These are phyloP conservation scores for Saturnispora silvae DNA, from an alignment of 805 yeast genomes.

Conservation along the genomic window DNA sequence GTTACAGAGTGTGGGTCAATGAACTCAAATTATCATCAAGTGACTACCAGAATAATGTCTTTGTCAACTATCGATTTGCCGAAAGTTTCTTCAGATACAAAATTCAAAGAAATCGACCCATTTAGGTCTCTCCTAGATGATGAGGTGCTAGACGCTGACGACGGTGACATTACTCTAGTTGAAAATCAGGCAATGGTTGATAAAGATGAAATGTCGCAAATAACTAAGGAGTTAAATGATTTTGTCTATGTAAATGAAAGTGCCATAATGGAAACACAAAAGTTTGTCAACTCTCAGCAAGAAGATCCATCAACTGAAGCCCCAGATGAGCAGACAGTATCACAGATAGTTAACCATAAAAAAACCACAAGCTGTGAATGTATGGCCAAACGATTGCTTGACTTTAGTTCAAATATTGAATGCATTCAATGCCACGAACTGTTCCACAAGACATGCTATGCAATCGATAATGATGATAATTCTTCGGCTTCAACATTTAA, in stretches of 20 bases:
- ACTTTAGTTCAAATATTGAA: conserved; percentile 11
- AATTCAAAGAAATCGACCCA: conserved; percentile 23
- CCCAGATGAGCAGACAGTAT: neutral
- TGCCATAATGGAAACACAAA: conserved; percentile 10
- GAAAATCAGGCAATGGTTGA: conserved; percentile 1
- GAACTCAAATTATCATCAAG: conserved; percentile 16
- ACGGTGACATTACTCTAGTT: neutral
- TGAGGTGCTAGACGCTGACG: neutral
- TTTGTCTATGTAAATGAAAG: conserved; percentile 5
- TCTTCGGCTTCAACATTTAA: conserved; percentile 6
- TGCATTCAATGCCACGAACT: conserved; percentile 14
- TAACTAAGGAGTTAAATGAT: conserved; percentile 16
- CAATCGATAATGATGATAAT: conserved; percentile 3
- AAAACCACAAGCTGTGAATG: conserved; percentile 15
- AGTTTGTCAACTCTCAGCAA: neutral
- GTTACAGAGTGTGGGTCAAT: conserved; percentile 18
- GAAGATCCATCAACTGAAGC: neutral
- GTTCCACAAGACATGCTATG: conserved; percentile 18
- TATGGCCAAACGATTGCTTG: conserved; percentile 8
- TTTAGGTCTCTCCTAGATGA: conserved; percentile 13
- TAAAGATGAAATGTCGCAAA: conserved; percentile 15
- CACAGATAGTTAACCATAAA: neutral
- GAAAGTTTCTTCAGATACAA: conserved; percentile 21
- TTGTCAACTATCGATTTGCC: conserved; percentile 19
- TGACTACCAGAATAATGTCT: conserved; percentile 21